Evolutionary conservation across 768 basidiomycete genomes (phyloP).

Genomic region (Agrocybe chaxingu): DNA sequence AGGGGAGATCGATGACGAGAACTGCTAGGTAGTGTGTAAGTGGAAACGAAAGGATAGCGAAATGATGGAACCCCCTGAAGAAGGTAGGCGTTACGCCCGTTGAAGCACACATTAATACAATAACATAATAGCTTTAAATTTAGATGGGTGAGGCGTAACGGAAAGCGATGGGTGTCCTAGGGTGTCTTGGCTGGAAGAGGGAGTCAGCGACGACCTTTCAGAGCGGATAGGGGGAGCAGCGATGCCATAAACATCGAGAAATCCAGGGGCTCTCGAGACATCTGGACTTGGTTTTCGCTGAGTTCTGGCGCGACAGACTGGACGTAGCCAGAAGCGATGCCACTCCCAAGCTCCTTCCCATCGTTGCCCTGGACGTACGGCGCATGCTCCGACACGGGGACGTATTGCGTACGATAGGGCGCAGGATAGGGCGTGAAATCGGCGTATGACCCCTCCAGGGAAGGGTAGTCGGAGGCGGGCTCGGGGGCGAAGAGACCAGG

Average conservation of each 20-base stretch:
- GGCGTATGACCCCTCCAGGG: constrained; percentile 21
- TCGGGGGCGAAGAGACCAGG: constrained; percentile 19
- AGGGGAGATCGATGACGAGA: too few relatives aligned
- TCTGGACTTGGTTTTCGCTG: constrained; percentile 15
- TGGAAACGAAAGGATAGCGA: too few relatives aligned
- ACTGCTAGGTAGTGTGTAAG: too few relatives aligned
- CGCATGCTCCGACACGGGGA: constrained; percentile 11
- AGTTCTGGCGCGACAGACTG: constrained; percentile 16
- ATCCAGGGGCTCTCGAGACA: constrained; percentile 25
- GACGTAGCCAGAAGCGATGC: constrained; percentile 16
- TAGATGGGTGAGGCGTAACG: too few relatives aligned
- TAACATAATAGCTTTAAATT: neutral
- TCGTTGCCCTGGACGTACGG: too few relatives aligned
- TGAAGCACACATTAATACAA: too few relatives aligned
- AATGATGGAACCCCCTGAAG: too few relatives aligned
- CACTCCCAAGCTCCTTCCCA: too few relatives aligned
- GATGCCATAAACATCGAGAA: constrained; percentile 35
- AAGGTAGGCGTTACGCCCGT: too few relatives aligned
- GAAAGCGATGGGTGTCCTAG: neutral
- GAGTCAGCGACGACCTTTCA: constrained; percentile 6
- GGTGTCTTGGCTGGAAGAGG: neutral
- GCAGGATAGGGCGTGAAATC: constrained; percentile 18
- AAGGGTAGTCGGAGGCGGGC: constrained; percentile 21
- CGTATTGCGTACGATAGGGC: constrained; percentile 17
- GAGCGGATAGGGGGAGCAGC: constrained; percentile 25